A percentile compares a stretch with the other conserved stretches of the same genome.
Conservation (phyloP, 306 rosid species). For the Quercus engelmannii region DNA sequence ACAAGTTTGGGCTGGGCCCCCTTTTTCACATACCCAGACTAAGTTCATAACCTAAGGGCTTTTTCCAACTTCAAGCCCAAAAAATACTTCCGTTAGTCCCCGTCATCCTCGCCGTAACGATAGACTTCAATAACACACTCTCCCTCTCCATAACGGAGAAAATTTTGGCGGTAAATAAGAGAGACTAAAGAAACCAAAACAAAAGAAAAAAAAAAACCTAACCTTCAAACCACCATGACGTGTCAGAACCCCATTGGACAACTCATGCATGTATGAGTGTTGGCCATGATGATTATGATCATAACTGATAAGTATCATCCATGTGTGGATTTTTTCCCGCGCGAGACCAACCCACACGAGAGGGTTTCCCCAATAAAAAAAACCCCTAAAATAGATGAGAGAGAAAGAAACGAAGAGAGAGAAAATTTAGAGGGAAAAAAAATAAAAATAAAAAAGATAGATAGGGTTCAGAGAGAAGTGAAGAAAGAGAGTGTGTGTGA, state of each 20-base stretch:
- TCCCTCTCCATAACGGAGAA: constrained; percentile 31
- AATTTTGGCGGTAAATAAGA: constrained; percentile 49
- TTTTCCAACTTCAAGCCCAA: too few relatives aligned
- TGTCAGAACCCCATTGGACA: constrained; percentile 8
- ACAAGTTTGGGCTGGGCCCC: too few relatives aligned
- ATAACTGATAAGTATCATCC: not conserved
- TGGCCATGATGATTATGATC: constrained; percentile 1
- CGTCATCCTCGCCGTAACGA: constrained; percentile 20
- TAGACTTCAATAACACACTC: not conserved
- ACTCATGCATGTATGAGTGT: constrained; percentile 19
- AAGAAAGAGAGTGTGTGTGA: too few relatives aligned
- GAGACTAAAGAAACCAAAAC: too few relatives aligned
- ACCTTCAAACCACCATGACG: not conserved
- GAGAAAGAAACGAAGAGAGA: too few relatives aligned
- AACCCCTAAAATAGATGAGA: too few relatives aligned
- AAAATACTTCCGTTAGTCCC: not conserved
- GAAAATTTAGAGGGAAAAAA: too few relatives aligned
- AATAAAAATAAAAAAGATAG: not conserved
- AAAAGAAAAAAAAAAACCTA: not conserved
- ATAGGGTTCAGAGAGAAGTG: constrained; percentile 22
- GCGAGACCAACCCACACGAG: constrained; percentile 12
- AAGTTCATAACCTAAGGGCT: too few relatives aligned
- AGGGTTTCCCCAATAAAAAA: constrained; percentile 14
- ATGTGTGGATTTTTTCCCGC: constrained; percentile 30
- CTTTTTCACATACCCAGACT: too few relatives aligned